Base-by-base conservation (phyloP, 2,329 filamentous ascomycete genomes). In the Fusarium mundagurra region DNA sequence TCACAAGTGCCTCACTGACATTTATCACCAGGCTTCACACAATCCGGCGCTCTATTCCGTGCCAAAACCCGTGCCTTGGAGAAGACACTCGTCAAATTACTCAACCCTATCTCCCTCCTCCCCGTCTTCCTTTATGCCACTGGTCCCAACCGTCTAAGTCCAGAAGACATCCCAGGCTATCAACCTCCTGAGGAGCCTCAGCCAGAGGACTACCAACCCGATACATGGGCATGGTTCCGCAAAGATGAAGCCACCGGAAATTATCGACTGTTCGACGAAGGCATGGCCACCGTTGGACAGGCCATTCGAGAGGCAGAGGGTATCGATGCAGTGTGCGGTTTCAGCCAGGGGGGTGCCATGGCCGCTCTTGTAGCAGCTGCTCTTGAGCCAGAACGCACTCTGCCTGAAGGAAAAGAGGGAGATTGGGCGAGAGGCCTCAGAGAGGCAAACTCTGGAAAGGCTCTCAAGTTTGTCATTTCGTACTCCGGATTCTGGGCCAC, bases 1-100 rank as follows among this genome's bases (percentile, higher is more conserved):
- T 48, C 51, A 69, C 45, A 63, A 50, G 68, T 70, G 55, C 72
- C 54, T 61, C 58, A 22, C 43, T 55, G 31, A 50, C 43, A 64
- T 57, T 41, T 36, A 53, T 53, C 41, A 27, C 31, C 48, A 92
- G 93, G 96, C 83, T 98, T 92, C 88, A 98, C 96, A 13, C 96
- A 98, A 86, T 97, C 94, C 34, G 95, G 95, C 8, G 83, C 92
- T 8, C 86, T 95, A 72, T 98, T 98, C 89, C 92, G 91, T 81
- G 90, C 92, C 82, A 98, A 98, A 85, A 97, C 94, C 51, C 93
- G 94, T 82, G 94, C 94, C 17, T 87, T 98, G 3, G 91, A 95
- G 77, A 98, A 98, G 83, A 86, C 92, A 61, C 88, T 98, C 65
- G 83, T 86, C 69, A 98, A 97, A 80, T 85, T 90, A 34, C 92